A percentile compares a stretch with the other conserved stretches of the same genome.
Evolutionary conservation across 106 monocot genomes (phyloP).

Genomic region (Posidonia australis): DNA sequence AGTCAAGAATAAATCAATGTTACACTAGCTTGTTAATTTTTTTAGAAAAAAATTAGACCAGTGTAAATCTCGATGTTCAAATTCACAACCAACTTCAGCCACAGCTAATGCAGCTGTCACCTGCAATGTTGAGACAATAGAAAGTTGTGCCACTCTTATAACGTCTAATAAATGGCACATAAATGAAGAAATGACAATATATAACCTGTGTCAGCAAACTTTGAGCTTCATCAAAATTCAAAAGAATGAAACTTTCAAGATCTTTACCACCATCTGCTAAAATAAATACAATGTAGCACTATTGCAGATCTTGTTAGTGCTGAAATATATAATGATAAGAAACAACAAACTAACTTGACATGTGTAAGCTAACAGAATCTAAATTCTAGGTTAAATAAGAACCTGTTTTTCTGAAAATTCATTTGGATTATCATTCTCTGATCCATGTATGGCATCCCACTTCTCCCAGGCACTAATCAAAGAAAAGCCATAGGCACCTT

Average conservation of each 20-base stretch:
- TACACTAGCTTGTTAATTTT: background rate
- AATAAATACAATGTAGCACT: slow-evolving; percentile 86
- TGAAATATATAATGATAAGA: background rate
- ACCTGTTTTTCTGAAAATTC: slow-evolving; percentile 77
- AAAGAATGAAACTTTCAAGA: slow-evolving; percentile 84
- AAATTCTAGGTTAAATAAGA: background rate
- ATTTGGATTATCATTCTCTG: slow-evolving; percentile 92
- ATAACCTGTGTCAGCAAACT: slow-evolving; percentile 76
- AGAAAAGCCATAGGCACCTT: slow-evolving; percentile 53
- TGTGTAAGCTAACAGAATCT: background rate
- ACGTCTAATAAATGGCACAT: background rate
- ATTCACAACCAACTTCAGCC: slow-evolving; percentile 86
- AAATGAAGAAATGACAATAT: background rate
- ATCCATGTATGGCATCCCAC: slow-evolving; percentile 70
- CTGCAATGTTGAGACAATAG: slow-evolving; percentile 15
- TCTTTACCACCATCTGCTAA: slow-evolving; percentile 93
- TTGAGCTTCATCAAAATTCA: slow-evolving; percentile 67
- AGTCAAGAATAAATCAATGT: background rate
- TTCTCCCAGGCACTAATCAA: slow-evolving; percentile 82
- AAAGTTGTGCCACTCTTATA: background rate
- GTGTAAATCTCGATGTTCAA: slow-evolving; percentile 98
- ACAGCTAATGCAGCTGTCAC: slow-evolving; percentile 82
- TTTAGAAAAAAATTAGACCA: slow-evolving; percentile 35
- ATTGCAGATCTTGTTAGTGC: slow-evolving; percentile 11
- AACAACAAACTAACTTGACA: background rate